Base-by-base conservation (phyloP, 2,329 filamentous ascomycete genomes). In the Claviceps arundinis region DNA sequence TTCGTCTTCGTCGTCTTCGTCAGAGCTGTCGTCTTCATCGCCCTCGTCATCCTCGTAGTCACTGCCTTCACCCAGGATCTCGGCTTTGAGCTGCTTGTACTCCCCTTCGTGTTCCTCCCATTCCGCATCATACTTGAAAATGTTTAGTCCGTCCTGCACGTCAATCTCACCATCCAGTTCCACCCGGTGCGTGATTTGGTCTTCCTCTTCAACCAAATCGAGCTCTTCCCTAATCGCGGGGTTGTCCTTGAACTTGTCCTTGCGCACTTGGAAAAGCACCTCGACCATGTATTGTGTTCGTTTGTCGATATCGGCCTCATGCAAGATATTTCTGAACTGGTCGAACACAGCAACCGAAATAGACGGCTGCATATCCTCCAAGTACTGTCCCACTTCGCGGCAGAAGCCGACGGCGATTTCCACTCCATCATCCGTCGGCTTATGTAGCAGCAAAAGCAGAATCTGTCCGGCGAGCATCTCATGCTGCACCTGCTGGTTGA, bases 251-350 rank as follows among this genome's bases (percentile, higher is more conserved):
- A 95, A 98, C 61, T 86, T 86, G 70, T 97, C 91, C 69, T 96
- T 95, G 57, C 93, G 81, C 52, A 96, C 85, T 70, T 98, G 90
- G 66, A 98, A 98, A 44, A 98, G 72, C 5, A 97, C 93, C 67
- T 98, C 93, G 53, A 98, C 91, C 87, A 95, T 95, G 70, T 97
- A 98, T 70, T 98, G 93, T n/a, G 91, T 90, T 57, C 93, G 80
- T 75, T 95, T 96, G 65, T 97, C 91, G 65, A 98, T 95, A 63
- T 93, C 90, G 45, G 89, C 89, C 68, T 98, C 93, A 71, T 98
- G 91, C 8, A 98, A 73, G 57, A 97, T 96, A 60, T 85, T 91
- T 60, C 93, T 77, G 73, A 98, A 95, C 67, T 95, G 90, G 63
- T 98, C 93, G 64, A 95, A 98, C 7, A 98, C 89, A 24, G 85